Conservation (phyloP, 2,329 filamentous ascomycete genomes). For the Penicillium italicum region DNA sequence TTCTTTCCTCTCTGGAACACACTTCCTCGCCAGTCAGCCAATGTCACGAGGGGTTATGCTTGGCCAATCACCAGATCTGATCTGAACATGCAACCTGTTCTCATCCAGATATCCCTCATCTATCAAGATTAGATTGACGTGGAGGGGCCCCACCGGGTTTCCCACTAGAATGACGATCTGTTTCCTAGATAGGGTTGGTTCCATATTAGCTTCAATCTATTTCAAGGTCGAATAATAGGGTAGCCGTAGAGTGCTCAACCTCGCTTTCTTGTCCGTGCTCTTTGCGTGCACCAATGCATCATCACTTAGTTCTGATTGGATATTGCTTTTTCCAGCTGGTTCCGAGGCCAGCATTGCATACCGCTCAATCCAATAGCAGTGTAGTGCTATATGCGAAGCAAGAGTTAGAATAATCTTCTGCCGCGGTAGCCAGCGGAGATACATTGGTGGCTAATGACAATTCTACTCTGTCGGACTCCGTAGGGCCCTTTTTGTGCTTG, state of each 20-base stretch:
- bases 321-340: background rate
- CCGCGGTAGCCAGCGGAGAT: background rate
- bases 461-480: background rate
- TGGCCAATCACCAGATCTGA: background rate
- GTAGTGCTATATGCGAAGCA: background rate
- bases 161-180: background rate
- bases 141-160: background rate
- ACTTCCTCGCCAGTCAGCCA: background rate
- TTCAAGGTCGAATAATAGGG: background rate
- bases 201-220: background rate
- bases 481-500: background rate
- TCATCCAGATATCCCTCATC: background rate
- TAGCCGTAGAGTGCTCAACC: background rate
- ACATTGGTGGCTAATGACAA: too few species aligned
- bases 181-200: background rate
- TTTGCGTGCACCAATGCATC: background rate
- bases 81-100: background rate
- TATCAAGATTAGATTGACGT: constrained; percentile 4
- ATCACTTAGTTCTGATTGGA: background rate
- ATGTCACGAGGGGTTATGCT: background rate
- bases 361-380: background rate
- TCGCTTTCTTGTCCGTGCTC: background rate
- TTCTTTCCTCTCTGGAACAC: background rate
- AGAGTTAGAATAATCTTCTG: background rate
- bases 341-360: background rate